A percentile compares a stretch with the other conserved stretches of the same genome.
Conservation (phyloP, 192 early-diverging fungal species). For the Allomyces arbusculus region DNA sequence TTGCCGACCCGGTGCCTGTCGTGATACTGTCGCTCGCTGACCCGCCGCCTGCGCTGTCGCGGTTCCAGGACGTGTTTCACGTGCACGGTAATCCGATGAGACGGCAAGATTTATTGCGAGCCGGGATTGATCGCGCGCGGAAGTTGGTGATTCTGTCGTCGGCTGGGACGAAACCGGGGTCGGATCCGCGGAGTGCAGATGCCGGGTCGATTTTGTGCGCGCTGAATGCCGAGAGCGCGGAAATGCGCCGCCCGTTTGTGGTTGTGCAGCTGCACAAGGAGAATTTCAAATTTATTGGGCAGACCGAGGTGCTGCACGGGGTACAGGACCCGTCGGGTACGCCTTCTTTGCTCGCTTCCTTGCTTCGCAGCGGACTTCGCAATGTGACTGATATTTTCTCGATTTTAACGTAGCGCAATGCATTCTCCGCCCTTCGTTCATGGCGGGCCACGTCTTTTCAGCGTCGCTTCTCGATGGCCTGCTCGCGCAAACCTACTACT, state of each 20-base stretch:
- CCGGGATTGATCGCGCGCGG: neutral
- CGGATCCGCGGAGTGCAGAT: slow-evolving; percentile 18
- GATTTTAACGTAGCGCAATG: slow-evolving; percentile 19
- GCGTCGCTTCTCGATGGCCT: slow-evolving; percentile 46
- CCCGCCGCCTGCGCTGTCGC: neutral
- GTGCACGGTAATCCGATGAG: neutral
- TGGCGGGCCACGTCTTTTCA: slow-evolving; percentile 49
- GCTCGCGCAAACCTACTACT: slow-evolving; percentile 54
- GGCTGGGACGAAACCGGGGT: neutral
- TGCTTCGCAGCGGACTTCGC: neutral
- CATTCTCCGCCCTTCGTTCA: slow-evolving; percentile 42
- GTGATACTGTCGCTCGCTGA: neutral
- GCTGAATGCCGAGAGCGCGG: slow-evolving; percentile 42
- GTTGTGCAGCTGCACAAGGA: slow-evolving; percentile 52
- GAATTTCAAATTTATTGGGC: slow-evolving; percentile 57
- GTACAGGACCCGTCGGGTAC: slow-evolving; percentile 22
- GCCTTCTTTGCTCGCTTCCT: neutral
- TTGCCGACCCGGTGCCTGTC: neutral
- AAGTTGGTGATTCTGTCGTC: neutral
- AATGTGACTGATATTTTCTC: neutral
- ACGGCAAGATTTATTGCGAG: neutral
- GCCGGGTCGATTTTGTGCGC: slow-evolving; percentile 38
- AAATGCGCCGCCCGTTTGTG: slow-evolving; percentile 24
- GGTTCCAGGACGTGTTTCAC: neutral
- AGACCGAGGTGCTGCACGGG: slow-evolving; percentile 17